A percentile compares a stretch with the other conserved stretches of the same genome.
Evolutionary conservation across 23 red algal genomes (phyloP).

Genomic region (Agarophyton chilense): DNA sequence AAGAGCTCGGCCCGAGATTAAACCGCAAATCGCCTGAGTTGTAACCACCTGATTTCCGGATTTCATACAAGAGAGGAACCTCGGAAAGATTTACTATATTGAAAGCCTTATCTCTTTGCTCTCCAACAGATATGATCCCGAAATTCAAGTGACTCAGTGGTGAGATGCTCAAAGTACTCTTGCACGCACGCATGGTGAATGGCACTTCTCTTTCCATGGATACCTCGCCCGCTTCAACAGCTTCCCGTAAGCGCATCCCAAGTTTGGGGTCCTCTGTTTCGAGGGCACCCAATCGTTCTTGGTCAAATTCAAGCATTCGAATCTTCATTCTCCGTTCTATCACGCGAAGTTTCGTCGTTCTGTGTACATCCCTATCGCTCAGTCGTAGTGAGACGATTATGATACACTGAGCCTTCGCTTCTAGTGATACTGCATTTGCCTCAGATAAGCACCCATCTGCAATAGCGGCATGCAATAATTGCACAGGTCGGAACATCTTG

Average conservation of each 20-base stretch:
- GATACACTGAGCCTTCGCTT: conserved; percentile 16
- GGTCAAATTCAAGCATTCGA: conserved; percentile 84
- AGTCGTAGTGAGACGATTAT: conserved; percentile 40
- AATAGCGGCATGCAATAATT: conserved; percentile 43
- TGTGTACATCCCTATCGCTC: conserved; percentile 20
- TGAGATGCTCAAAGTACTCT: conserved; percentile 77
- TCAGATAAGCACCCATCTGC: conserved; percentile 65
- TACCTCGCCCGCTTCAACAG: conserved; percentile 11
- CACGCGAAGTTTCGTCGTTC: conserved; percentile 57
- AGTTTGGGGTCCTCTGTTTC: not conserved
- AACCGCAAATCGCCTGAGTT: conserved; percentile 43
- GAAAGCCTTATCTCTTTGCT: conserved; percentile 89
- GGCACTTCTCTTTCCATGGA: conserved; percentile 68
- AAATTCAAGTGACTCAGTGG: conserved; percentile 88
- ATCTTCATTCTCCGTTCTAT: conserved; percentile 78
- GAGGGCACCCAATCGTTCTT: conserved; percentile 10
- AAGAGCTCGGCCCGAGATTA: conserved; percentile 69
- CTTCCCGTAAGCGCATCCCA: not conserved
- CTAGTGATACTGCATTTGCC: conserved; percentile 15
- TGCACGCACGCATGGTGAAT: conserved; percentile 77
- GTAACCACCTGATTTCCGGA: conserved; percentile 74
- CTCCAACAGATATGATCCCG: conserved; percentile 71
- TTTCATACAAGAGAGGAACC: conserved; percentile 80
- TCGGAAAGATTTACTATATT: conserved; percentile 87
- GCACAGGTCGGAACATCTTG: conserved; percentile 59